Percentiles rank a stretch among this genome's conserved stretches.
Evolutionary conservation across 2,329 filamentous ascomycete species (phyloP).

Genomic region (Dactylonectria estremocensis): DNA sequence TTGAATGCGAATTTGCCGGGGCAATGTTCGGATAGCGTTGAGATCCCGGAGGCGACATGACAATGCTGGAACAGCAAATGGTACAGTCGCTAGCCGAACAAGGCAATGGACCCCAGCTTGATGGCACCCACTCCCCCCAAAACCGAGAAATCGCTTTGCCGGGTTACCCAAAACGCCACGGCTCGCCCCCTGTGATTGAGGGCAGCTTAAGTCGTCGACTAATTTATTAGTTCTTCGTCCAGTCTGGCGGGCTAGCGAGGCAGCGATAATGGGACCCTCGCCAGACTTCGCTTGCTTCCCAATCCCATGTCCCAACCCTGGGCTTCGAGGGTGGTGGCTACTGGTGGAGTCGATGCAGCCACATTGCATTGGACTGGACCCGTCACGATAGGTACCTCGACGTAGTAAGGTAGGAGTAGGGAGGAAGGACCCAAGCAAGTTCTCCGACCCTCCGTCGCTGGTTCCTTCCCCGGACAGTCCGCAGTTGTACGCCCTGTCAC

Average conservation of each 20-base stretch:
- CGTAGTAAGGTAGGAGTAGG: too few relatives aligned
- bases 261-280: neutral
- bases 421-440: neutral
- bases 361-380: neutral
- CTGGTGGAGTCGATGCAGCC: slow-evolving; percentile 23
- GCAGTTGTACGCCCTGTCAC: slow-evolving; percentile 12
- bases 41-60: neutral
- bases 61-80: too few relatives aligned
- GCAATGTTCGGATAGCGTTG: slow-evolving; percentile 2
- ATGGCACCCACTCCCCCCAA: slow-evolving; percentile 4
- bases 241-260: slow-evolving; percentile 10
- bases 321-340: neutral
- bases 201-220: slow-evolving; percentile 5
- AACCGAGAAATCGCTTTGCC: neutral
- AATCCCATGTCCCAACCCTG: slow-evolving; percentile 12
- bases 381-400: too few relatives aligned
- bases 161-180: slow-evolving; percentile 8
- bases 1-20: slow-evolving; percentile 4
- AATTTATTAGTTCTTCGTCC: neutral
- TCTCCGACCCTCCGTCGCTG: neutral
- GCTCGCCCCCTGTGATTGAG: slow-evolving; percentile 9
- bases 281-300: slow-evolving; percentile 10
- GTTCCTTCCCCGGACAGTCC: slow-evolving; percentile 21
- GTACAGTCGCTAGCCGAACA: neutral
- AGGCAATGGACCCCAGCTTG: neutral